Evolutionary conservation across 768 basidiomycete genomes (phyloP).

Genomic region (Leucocoprinus sp.): DNA sequence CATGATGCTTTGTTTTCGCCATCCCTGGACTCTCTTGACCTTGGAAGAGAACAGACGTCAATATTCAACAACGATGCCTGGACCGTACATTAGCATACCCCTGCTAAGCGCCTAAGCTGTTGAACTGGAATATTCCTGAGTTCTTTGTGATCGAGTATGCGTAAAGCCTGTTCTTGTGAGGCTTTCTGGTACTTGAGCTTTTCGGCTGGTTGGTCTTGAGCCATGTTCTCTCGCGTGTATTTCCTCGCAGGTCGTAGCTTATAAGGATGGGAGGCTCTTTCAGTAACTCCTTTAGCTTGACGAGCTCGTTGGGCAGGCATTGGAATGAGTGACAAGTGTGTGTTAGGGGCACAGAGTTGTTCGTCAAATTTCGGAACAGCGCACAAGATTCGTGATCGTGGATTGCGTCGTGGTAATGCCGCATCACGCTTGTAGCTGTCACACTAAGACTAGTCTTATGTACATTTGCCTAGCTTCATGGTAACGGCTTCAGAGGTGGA

Average conservation of each 20-base stretch:
- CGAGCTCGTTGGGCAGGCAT: constrained; percentile 6
- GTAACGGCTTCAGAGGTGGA: no score
- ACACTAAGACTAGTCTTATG: no score
- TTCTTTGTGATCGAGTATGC: constrained; percentile 5
- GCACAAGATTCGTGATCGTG: background rate
- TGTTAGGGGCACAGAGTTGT: background rate
- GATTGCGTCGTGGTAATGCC: no score
- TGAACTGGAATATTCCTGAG: constrained; percentile 4
- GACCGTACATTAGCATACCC: background rate
- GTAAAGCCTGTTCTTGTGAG: constrained; percentile 5
- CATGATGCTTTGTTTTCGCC: constrained; percentile 9
- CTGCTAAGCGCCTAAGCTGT: constrained; percentile 5
- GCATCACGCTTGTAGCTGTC: no score
- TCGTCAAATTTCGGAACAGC: background rate
- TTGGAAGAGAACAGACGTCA: background rate
- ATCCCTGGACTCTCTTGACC: constrained; percentile 5
- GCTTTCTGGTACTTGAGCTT: constrained; percentile 6
- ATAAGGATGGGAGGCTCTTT: constrained; percentile 1
- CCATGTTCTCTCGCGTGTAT: background rate
- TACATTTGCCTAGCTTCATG: no score
- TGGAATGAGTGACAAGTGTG: background rate
- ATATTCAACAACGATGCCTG: background rate
- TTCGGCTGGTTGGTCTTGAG: constrained; percentile 3
- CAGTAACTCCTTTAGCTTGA: background rate
- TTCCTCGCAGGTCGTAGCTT: constrained; percentile 4